Base-by-base conservation (phyloP, 768 basidiomycete species). In the Boletus huronensis region DNA sequence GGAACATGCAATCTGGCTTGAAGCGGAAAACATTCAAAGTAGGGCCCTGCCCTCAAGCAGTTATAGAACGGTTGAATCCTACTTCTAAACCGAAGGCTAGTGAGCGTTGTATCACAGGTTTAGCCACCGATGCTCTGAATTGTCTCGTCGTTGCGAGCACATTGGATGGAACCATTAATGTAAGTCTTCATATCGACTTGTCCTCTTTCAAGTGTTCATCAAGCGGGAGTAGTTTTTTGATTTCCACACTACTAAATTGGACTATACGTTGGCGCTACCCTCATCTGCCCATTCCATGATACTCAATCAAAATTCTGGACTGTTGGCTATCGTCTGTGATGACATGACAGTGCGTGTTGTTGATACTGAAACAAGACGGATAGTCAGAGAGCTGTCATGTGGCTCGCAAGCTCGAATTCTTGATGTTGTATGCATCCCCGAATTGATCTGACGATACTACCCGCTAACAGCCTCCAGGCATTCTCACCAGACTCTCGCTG, bases 1-100 rank as follows among this genome's bases (percentile, higher is more conserved):
- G 93, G 89, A 99, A 98, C 67, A 84, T 99, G 85, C 96, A 99
- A 70, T 93, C 90, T 4, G 97, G 97, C 2, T 80, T 94, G 54
- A 81, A 82, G 61, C 79, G 96, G 42, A 90, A 88, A 72, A 77
- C 80, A 2, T 98, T 90, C 68, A 74, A 78, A 56, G 64, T 96
- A 23, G 88, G 87, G 0, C 70, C 79, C 21, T 82, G 79, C 63
- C 87, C 88, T 23, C 70, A 78, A 21, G 82, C 82, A 57, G 78
- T 79, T 8, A 61, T 72, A 7, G 75, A 72, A 48, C 75, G 80
- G 8, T 71, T 78, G 49, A 73, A 75, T 63, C 69, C 64, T 42
- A 61, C 66, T 19, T 70, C 67, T 29, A 79, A 79, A 67, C 69
- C 68, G 53, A 71, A 72, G 45, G 68, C 72, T 61, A 74, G 77